Evolutionary conservation across 306 rosid genomes (phyloP), one percentile per base, ranked within the genome.

Genomic region (Vigna nakashimae): DNA sequence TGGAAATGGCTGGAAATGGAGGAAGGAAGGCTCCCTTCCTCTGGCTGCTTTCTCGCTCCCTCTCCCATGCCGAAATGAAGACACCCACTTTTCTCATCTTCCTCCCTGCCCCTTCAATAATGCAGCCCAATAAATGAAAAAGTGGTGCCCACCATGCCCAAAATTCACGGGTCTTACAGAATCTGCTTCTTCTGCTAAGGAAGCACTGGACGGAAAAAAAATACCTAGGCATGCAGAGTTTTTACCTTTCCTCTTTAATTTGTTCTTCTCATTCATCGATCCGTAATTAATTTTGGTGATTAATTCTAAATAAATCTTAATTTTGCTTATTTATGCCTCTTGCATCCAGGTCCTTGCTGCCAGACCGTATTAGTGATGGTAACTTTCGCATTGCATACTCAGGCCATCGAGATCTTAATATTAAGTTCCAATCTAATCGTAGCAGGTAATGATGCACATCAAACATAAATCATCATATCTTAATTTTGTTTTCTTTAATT

Each of bases 371-470:
- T 71, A 87, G 88, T 79, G 83, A 89, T 42, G 84, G 93, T 66
- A 74, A 84, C 81, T 82, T 93, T 77, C 90, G 93, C 16, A 91
- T 93, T 79, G 87, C 97, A 46, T 93, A 93, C 85, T 93, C 97
- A 6, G 93, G 91, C 0, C 97, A 93, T 79, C 84, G 82, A 73
- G 97, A 93, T 87, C 88, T 93, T 72, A 91, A 91, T 83, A 89
- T 93, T 86, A 93, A 91, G 86, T 91, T 89, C 70, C 97, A 93
- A 81, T 93, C 97, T 17, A 90, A 91, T 73, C 91, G 97, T 74
- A 89, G 93, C 97, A 93, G 97, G 98, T 91, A 87, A 60, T 68
- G 70, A 13, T 66, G 71, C 70, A 46, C n/a, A 70, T 38, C 4
- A 73, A 76, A 69, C 2, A 26, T 26, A 3, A 26, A 26, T 26